A percentile compares a stretch with the other conserved stretches of the same genome.
These are phyloP conservation scores for Phytophthora capsici DNA, from an alignment of 352 stramenopile species.

Conservation along the genomic window DNA sequence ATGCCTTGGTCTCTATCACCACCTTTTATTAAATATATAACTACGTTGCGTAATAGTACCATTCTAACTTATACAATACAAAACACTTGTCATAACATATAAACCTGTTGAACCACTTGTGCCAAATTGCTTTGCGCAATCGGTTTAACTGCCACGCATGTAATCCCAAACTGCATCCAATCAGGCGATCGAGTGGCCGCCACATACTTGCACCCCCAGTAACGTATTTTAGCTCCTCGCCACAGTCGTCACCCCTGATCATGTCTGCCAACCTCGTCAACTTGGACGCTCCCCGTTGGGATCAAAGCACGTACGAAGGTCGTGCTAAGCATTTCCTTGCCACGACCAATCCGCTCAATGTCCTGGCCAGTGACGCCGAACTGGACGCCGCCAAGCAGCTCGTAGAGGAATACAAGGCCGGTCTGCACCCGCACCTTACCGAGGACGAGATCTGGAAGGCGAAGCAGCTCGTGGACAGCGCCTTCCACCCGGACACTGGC, in stretches of 20 bases:
- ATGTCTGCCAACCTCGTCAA: constrained; percentile 42
- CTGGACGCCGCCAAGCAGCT: constrained; percentile 76
- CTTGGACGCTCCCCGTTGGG: constrained; percentile 79
- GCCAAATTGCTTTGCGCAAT: constrained; percentile 17
- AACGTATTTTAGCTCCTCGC: constrained; percentile 11
- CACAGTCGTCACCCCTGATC: constrained; percentile 1
- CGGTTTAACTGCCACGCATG: constrained; percentile 13
- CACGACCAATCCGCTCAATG: constrained; percentile 88
- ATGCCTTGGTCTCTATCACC: constrained; percentile 8
- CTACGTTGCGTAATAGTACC: not conserved
- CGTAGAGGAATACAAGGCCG: constrained; percentile 72
- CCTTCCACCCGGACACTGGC: constrained; percentile 90
- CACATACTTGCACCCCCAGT: constrained; percentile 3
- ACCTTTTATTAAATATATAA: not conserved
- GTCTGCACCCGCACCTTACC: constrained; percentile 38
- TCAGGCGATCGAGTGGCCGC: constrained; percentile 19
- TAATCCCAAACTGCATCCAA: constrained; percentile 24
- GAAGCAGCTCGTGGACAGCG: constrained; percentile 88
- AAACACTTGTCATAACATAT: not conserved
- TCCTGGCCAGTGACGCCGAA: constrained; percentile 74
- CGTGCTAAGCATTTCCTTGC: constrained; percentile 86
- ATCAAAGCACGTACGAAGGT: constrained; percentile 83
- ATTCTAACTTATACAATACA: too few species aligned
- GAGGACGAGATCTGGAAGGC: constrained; percentile 86
- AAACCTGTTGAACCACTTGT: not conserved